phyloP scores from a whole-genome alignment of 2,329 filamentous ascomycete genomes.

The Fusarium cicatricum region DNA sequence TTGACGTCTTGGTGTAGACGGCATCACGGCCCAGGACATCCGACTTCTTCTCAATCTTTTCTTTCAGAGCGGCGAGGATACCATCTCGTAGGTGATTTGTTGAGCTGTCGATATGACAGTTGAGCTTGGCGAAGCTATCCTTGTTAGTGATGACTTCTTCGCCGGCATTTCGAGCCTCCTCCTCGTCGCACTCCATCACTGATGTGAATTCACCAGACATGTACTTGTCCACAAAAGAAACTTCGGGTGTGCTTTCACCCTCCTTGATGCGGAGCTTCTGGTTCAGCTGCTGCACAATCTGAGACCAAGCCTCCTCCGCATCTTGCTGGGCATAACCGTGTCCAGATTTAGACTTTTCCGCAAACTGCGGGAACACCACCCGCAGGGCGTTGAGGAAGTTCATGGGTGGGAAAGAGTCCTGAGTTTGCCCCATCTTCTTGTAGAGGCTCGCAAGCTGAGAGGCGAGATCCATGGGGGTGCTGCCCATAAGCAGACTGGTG shows the following conservation, averaged over 20 bases:
- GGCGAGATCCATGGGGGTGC: slow-evolving; percentile 69
- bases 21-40: slow-evolving; percentile 79
- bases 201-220: slow-evolving; percentile 85
- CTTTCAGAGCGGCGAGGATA: slow-evolving; percentile 80
- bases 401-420: slow-evolving; percentile 84
- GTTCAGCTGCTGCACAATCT: slow-evolving; percentile 85
- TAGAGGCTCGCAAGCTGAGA: slow-evolving; percentile 83
- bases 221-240: slow-evolving; percentile 89
- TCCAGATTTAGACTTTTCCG: slow-evolving; percentile 83
- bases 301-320: slow-evolving; percentile 97
- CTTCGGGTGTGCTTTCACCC: slow-evolving; percentile 55
- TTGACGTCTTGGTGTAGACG: slow-evolving; percentile 88
- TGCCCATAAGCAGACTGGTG: slow-evolving; percentile 53
- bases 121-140: slow-evolving; percentile 88
- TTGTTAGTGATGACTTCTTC: slow-evolving; percentile 73
- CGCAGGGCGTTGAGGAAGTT: slow-evolving; percentile 85
- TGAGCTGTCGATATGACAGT: slow-evolving; percentile 89
- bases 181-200: slow-evolving; percentile 83
- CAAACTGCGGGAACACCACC: slow-evolving; percentile 87
- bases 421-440: slow-evolving; percentile 87
- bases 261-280: slow-evolving; percentile 77
- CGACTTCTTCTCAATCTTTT: slow-evolving; percentile 92
- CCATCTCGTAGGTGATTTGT: slow-evolving; percentile 94
- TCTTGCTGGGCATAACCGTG: slow-evolving; percentile 96
- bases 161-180: slow-evolving; percentile 75